phyloP scores from a whole-genome alignment of 306 rosid species.

The Rosa rugosa region DNA sequence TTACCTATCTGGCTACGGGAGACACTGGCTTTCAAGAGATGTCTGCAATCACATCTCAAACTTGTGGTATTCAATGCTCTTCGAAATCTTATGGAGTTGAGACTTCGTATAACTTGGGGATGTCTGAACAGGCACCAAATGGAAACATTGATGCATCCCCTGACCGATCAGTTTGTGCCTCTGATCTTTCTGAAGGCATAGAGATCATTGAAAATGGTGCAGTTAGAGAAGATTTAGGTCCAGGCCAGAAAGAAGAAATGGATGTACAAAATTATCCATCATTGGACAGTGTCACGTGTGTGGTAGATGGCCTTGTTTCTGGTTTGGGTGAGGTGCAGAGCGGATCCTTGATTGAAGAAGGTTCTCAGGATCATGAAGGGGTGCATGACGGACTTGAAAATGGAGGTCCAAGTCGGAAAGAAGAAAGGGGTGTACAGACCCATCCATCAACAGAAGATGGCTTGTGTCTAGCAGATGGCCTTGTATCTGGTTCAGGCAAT shows the following conservation, averaged over 20 bases:
- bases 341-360: conserved; percentile 26
- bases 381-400: conserved; percentile 15
- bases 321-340: conserved; percentile 25
- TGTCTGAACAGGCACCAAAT: conserved; percentile 37
- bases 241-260: conserved; percentile 37
- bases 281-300: conserved; percentile 25
- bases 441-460: neutral
- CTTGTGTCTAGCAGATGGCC: neutral
- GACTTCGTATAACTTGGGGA: conserved; percentile 34
- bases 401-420: conserved; percentile 7
- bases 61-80: conserved; percentile 46
- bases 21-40: conserved; percentile 55
- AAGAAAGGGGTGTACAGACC: neutral
- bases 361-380: conserved; percentile 25
- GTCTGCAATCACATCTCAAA: conserved; percentile 51
- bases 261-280: conserved; percentile 26
- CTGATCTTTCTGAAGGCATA: conserved; percentile 48
- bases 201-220: conserved; percentile 43
- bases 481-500: conserved; percentile 2
- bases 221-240: conserved; percentile 35
- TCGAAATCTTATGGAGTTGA: conserved; percentile 41
- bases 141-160: conserved; percentile 35
- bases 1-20: conserved; percentile 45
- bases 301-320: conserved; percentile 29
- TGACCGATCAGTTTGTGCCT: conserved; percentile 28